These are phyloP conservation scores for Parastagonospora nodorum DNA, from an alignment of 2,329 filamentous ascomycete genomes.

Conservation along the genomic window DNA sequence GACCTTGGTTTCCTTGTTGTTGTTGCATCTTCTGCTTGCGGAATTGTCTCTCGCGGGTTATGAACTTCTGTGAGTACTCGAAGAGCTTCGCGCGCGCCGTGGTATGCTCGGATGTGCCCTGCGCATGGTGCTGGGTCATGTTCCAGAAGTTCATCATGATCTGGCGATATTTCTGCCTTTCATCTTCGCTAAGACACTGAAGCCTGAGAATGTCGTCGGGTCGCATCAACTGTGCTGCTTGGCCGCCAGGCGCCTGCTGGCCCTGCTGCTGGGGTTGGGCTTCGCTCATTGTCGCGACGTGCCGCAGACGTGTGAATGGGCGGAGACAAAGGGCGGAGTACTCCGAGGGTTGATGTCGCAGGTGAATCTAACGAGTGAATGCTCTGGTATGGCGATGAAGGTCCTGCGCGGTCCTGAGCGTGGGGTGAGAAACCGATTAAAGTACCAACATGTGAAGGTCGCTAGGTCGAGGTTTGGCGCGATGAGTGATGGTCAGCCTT, in stretches of 20 bases:
- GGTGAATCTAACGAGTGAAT: neutral
- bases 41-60: slow-evolving; percentile 54
- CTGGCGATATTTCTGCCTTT: slow-evolving; percentile 61
- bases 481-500: slow-evolving; percentile 10
- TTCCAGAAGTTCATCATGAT: slow-evolving; percentile 62
- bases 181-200: slow-evolving; percentile 54
- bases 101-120: slow-evolving; percentile 56
- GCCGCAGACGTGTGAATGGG: slow-evolving; percentile 15
- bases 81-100: slow-evolving; percentile 57
- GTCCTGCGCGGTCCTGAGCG: neutral
- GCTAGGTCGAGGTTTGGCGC: slow-evolving; percentile 9
- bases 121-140: slow-evolving; percentile 54
- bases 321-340: slow-evolving; percentile 1
- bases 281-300: slow-evolving; percentile 38
- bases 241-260: slow-evolving; percentile 25
- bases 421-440: slow-evolving; percentile 2
- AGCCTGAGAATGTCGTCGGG: slow-evolving; percentile 44
- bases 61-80: slow-evolving; percentile 57
- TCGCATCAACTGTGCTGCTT: slow-evolving; percentile 35
- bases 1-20: slow-evolving; percentile 24
- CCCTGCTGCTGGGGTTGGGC: slow-evolving; percentile 34
- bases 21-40: slow-evolving; percentile 29
- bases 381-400: slow-evolving; percentile 1
- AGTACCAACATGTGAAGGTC: slow-evolving; percentile 9
- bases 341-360: neutral